Base-by-base conservation (phyloP, 2,329 filamentous ascomycete genomes). In the Fusarium incarnatum region DNA sequence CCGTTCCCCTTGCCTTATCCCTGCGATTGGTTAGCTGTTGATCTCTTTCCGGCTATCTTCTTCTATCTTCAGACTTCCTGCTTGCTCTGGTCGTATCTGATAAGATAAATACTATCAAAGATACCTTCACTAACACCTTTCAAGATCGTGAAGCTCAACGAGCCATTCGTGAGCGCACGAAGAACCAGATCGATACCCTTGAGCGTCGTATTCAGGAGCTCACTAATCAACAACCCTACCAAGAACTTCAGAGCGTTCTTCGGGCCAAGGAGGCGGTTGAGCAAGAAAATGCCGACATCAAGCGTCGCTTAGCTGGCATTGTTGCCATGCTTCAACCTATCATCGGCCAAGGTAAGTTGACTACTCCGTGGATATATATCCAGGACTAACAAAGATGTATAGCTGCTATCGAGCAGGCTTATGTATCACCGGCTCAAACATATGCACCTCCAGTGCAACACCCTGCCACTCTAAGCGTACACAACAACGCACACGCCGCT, bases 121-220 rank as follows among this genome's bases (percentile, higher is more conserved):
- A 40, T 32, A 60, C 32, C 4, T 25, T 69, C 47, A 71, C 73
- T 71, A 60, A 67, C 59, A 60, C 46, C 28, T 41, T 57, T 46
- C 18, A 89, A 87, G 93, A 97, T 78, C 90, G 93, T 61, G 93
- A 97, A 79, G 94, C 93, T 30, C 93, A 97, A 79, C 88, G 93
- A 50, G 93, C 92, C 41, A 96, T 97, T 64, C 87, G 93, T 44
- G 92, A 95, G 81, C 88, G 93, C 58, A 96, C 93, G 28, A 93
- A 91, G 81, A 88, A 89, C 61, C 91, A 92, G 79, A 96, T 96
- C 72, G 92, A 95, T 77, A 83, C 81, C 9, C 83, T 96, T 63
- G 92, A 96, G 79, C 85, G 85, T 64, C 86, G 88, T 67, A 94
- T 97, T 66, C 85, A 87, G 58, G 92, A 95, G 67, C 85, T 97